A percentile compares a stretch with the other conserved stretches of the same genome.
phyloP scores from a whole-genome alignment of 2,329 filamentous ascomycete species.

The Colletotrichum viniferum region DNA sequence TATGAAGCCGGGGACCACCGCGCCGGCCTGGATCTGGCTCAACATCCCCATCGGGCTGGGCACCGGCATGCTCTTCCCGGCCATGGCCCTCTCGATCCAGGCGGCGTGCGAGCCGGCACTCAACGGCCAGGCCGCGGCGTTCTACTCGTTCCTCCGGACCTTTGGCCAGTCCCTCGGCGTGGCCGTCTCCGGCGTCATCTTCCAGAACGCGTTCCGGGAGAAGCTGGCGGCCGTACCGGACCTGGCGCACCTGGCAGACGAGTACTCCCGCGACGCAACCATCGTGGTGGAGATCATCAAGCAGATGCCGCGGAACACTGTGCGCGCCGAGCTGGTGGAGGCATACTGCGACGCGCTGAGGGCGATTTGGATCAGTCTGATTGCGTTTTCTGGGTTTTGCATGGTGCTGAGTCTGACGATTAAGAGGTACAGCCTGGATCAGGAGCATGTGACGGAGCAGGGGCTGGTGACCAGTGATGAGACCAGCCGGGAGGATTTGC shows the following conservation, averaged over 20 bases:
- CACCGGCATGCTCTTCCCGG: conserved; percentile 67
- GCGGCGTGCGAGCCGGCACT: conserved; percentile 53
- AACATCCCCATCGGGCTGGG: conserved; percentile 65
- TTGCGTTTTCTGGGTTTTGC: conserved; percentile 31
- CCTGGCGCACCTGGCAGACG: conserved; percentile 44
- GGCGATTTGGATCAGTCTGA: conserved; percentile 36
- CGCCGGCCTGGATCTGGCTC: conserved; percentile 63
- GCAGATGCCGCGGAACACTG: conserved; percentile 39
- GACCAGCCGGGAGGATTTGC: neutral
- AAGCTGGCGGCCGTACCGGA: conserved; percentile 52
- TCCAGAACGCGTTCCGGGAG: conserved; percentile 67
- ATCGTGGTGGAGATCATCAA: conserved; percentile 64
- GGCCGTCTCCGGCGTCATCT: conserved; percentile 70
- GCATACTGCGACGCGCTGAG: conserved; percentile 37
- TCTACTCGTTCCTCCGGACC: conserved; percentile 70
- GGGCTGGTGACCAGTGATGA: conserved; percentile 23
- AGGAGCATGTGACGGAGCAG: conserved; percentile 35
- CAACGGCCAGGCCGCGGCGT: conserved; percentile 62
- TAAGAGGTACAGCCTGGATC: conserved; percentile 32
- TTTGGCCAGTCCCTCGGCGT: conserved; percentile 71
- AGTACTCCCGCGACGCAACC: conserved; percentile 62
- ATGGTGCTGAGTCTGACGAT: conserved; percentile 35
- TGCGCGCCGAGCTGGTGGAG: conserved; percentile 25
- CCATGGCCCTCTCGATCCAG: conserved; percentile 68
- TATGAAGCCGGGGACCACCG: conserved; percentile 51